Percentiles rank a stretch among this genome's conserved stretches.
These are phyloP conservation scores for Orychophragmus violaceus DNA, from an alignment of 345 rosid genomes.

Conservation along the genomic window DNA sequence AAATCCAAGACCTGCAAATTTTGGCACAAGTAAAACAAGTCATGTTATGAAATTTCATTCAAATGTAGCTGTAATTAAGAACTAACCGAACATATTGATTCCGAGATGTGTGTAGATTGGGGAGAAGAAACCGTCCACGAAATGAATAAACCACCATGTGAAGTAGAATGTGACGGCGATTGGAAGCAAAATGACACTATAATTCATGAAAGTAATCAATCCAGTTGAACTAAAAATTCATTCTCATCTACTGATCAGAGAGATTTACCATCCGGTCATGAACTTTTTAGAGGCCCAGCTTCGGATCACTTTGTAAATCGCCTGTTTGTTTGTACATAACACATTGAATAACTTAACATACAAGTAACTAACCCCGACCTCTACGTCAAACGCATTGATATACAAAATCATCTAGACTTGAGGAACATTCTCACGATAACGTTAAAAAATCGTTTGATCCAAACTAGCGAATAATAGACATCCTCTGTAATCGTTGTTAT, in stretches of 20 bases:
- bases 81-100: conserved; percentile 57
- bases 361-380: conserved; percentile 14
- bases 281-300: conserved; percentile 74
- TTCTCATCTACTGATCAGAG: too few relatives aligned
- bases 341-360: neutral
- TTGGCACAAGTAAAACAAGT: neutral
- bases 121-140: conserved; percentile 68
- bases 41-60: neutral
- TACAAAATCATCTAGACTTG: neutral
- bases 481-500: neutral
- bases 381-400: conserved; percentile 6
- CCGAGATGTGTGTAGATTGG: conserved; percentile 68
- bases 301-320: conserved; percentile 47
- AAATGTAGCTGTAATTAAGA: too few relatives aligned
- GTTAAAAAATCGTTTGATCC: neutral
- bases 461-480: neutral
- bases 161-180: conserved; percentile 64
- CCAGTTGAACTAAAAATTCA: too few relatives aligned
- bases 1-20: conserved; percentile 39
- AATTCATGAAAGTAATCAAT: neutral
- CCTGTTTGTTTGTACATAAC: conserved; percentile 30
- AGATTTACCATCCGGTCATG: conserved; percentile 62
- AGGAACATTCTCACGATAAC: neutral
- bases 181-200: conserved; percentile 65
- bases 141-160: conserved; percentile 72